These are phyloP conservation scores for Periconia digitata DNA, from an alignment of 2,329 filamentous ascomycete species.

Conservation along the genomic window DNA sequence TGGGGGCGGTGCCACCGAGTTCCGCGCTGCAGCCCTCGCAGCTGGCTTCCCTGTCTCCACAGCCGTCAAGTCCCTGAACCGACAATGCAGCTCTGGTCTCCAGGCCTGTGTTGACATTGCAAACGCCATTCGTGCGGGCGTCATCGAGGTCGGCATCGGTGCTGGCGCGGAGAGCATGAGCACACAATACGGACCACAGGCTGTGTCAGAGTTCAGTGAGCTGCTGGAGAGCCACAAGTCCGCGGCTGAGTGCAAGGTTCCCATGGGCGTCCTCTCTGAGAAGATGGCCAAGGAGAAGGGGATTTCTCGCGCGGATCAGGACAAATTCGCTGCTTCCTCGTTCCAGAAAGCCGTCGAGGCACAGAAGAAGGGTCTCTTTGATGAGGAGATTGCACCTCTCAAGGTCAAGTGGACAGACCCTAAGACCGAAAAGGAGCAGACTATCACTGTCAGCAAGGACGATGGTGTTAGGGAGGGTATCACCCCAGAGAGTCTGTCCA, in stretches of 20 bases:
- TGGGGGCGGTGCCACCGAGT: slow-evolving; percentile 93
- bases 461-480: slow-evolving; percentile 86
- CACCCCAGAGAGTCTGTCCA: slow-evolving; percentile 82
- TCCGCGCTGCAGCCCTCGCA: slow-evolving; percentile 86
- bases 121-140: slow-evolving; percentile 85
- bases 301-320: slow-evolving; percentile 73
- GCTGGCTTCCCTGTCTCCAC: slow-evolving; percentile 86
- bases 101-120: slow-evolving; percentile 93
- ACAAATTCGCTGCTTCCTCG: slow-evolving; percentile 89
- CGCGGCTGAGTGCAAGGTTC: slow-evolving; percentile 93
- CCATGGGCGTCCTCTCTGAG: slow-evolving; percentile 93
- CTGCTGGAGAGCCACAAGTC: slow-evolving; percentile 79
- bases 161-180: slow-evolving; percentile 98
- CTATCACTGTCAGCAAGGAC: slow-evolving; percentile 79
- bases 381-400: slow-evolving; percentile 86
- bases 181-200: slow-evolving; percentile 82
- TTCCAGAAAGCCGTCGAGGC: slow-evolving; percentile 89
- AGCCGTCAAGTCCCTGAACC: slow-evolving; percentile 85
- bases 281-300: slow-evolving; percentile 87
- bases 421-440: slow-evolving; percentile 83
- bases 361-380: slow-evolving; percentile 85
- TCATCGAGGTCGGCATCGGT: slow-evolving; percentile 94
- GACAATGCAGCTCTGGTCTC: slow-evolving; percentile 91
- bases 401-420: slow-evolving; percentile 87
- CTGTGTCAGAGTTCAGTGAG: slow-evolving; percentile 91